Base-by-base conservation (phyloP, 495 filamentous ascomycete genomes). In the Haplographium delicatum region DNA sequence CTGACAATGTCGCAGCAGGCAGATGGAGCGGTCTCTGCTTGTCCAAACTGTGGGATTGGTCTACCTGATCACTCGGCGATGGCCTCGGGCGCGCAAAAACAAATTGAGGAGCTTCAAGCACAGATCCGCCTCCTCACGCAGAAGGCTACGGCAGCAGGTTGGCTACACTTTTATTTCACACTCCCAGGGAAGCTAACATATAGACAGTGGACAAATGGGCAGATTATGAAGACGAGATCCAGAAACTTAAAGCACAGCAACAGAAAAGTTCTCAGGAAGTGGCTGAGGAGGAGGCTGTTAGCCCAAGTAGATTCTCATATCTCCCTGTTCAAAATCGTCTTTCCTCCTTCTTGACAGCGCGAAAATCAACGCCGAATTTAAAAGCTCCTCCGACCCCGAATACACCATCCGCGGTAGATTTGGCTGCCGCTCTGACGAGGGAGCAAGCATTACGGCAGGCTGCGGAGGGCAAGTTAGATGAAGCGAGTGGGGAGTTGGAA, bases 161-260 rank as follows among this genome's bases (percentile, higher is more conserved):
- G 58, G 80, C 74, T 50, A 24, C 50, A 35, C 23, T n/a, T 25
- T 44, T 31, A 18, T 23, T 49, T 42, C 4, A 34, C 7, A 13
- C 19, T 15, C 19, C 19, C 19, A n/a, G 26, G 15, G 50, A 45
- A 22, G 28, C 28, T 25, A 26, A 46, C 31, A 33, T 20, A 25
- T 5, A 13, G 35, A 19, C 16, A 63, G 60, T 63, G 46, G 83
- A 89, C 69, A 86, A 88, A 72, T 82, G 89, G 67, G 86, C 89
- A 62, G 88, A 95, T 71, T 96, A 96, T 76, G 93, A 98, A 76
- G 88, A 94, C 64, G 88, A 95, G 68, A 68, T 95, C 50, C 58
- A 53, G 53, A 39, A 26, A 53, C 48, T 54, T 50, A 59, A 56
- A 62, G 56, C 23, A 50, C 65, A 46, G 69, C 71, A 65, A 47